Conservation (phyloP, 805 yeast species). For the Kluyveromyces nonfermentans region DNA sequence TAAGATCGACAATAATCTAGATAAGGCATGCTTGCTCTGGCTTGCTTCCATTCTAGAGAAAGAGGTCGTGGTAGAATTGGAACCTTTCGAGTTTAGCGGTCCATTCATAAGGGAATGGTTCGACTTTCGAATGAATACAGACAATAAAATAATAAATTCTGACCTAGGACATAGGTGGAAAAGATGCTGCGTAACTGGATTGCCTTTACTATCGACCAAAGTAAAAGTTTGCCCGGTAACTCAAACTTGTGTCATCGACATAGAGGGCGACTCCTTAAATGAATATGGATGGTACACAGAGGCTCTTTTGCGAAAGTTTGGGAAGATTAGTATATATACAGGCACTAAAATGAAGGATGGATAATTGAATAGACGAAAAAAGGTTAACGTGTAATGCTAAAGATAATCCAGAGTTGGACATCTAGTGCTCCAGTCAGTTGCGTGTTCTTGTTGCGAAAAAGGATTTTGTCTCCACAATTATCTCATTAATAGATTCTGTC, state of each 20-base stretch:
- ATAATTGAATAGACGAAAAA: neutral
- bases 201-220: slow-evolving; percentile 30
- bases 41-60: slow-evolving; percentile 12
- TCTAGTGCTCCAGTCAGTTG: too few relatives aligned
- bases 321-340: slow-evolving; percentile 21
- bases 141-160: slow-evolving; percentile 14
- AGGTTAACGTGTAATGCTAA: too few relatives aligned
- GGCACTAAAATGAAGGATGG: slow-evolving; percentile 17
- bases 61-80: slow-evolving; percentile 6
- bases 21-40: slow-evolving; percentile 18
- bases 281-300: slow-evolving; percentile 30
- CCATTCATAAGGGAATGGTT: slow-evolving; percentile 24
- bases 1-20: slow-evolving; percentile 17
- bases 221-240: slow-evolving; percentile 31
- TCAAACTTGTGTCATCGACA: slow-evolving; percentile 23
- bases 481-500: slow-evolving; percentile 9
- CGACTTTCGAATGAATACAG: slow-evolving; percentile 8
- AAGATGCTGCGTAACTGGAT: slow-evolving; percentile 30
- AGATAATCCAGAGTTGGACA: too few relatives aligned
- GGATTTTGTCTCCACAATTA: slow-evolving; percentile 15
- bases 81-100: slow-evolving; percentile 13
- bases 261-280: slow-evolving; percentile 17
- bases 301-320: slow-evolving; percentile 19
- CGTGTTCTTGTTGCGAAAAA: slow-evolving; percentile 17
- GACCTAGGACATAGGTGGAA: slow-evolving; percentile 29